phyloP scores from a whole-genome alignment of 2,329 filamentous ascomycete genomes.

The Microsporum canis region DNA sequence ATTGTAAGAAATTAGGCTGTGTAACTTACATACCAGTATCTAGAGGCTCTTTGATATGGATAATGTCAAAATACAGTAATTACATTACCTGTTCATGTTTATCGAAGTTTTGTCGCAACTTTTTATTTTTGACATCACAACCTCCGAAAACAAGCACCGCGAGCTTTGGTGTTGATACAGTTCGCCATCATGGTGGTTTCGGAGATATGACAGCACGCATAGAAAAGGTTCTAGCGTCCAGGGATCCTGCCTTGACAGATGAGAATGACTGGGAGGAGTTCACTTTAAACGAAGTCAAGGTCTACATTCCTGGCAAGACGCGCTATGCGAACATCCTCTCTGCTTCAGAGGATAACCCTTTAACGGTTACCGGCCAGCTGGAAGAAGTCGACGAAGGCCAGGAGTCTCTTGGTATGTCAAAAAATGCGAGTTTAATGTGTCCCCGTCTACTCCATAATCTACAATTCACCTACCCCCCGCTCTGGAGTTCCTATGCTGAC shows the following conservation, averaged over 20 bases:
- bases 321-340: constrained; percentile 44
- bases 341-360: constrained; percentile 43
- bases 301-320: constrained; percentile 39
- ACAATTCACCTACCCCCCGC: not conserved
- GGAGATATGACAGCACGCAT: constrained; percentile 35
- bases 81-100: not conserved
- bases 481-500: not conserved
- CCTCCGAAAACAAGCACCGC: not conserved
- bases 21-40: not conserved
- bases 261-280: constrained; percentile 52
- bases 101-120: not conserved
- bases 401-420: constrained; percentile 29
- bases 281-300: constrained; percentile 43
- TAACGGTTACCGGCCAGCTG: constrained; percentile 45
- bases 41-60: not conserved
- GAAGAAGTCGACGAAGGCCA: constrained; percentile 36
- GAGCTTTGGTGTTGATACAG: not conserved
- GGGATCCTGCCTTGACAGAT: constrained; percentile 35
- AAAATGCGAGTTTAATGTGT: not conserved
- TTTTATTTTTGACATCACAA: not conserved
- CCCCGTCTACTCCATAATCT: constrained; percentile 4
- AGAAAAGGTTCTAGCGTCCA: constrained; percentile 36
- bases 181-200: constrained; percentile 25
- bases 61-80: not conserved
- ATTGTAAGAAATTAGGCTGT: not conserved